These are phyloP conservation scores for Leccinellum rugosiceps DNA, from an alignment of 768 basidiomycete species.

Conservation along the genomic window DNA sequence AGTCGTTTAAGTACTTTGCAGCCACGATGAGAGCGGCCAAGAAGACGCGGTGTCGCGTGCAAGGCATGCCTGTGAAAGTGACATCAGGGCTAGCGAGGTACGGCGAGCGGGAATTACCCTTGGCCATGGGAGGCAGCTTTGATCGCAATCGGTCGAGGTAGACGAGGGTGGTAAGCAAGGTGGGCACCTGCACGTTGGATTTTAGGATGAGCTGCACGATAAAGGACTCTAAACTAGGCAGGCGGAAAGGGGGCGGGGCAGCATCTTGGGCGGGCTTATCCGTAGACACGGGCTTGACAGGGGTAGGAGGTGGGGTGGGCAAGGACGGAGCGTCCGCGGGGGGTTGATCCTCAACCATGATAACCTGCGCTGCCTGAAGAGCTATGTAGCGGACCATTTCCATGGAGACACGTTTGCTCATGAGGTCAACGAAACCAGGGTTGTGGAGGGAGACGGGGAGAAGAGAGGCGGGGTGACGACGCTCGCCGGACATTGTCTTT, in stretches of 20 bases:
- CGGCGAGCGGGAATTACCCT: conserved; percentile 52
- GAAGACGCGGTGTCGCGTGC: conserved; percentile 94
- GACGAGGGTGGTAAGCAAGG: conserved; percentile 84
- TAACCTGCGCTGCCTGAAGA: conserved; percentile 69
- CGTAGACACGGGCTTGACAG: conserved; percentile 44
- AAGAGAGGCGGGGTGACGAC: conserved; percentile 77
- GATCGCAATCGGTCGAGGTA: conserved; percentile 85
- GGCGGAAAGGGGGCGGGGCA: conserved; percentile 25
- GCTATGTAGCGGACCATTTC: conserved; percentile 90
- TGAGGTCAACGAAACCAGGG: conserved; percentile 74
- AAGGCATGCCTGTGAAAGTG: conserved; percentile 59
- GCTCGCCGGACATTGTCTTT: conserved; percentile 33
- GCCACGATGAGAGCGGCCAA: conserved; percentile 94
- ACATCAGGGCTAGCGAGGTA: conserved; percentile 8
- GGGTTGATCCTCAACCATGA: conserved; percentile 57
- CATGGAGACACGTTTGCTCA: conserved; percentile 71
- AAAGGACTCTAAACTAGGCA: conserved; percentile 78
- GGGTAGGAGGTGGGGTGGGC: conserved; percentile 70
- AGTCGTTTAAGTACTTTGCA: conserved; percentile 96
- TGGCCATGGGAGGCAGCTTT: conserved; percentile 79
- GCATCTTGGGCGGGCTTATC: conserved; percentile 29
- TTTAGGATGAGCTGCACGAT: conserved; percentile 75
- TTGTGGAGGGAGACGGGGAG: conserved; percentile 73
- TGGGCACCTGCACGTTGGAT: conserved; percentile 88
- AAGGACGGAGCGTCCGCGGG: conserved; percentile 35